Evolutionary conservation across 2,329 filamentous ascomycete genomes (phyloP).

Genomic region (Paraconiothyrium brasiliense): DNA sequence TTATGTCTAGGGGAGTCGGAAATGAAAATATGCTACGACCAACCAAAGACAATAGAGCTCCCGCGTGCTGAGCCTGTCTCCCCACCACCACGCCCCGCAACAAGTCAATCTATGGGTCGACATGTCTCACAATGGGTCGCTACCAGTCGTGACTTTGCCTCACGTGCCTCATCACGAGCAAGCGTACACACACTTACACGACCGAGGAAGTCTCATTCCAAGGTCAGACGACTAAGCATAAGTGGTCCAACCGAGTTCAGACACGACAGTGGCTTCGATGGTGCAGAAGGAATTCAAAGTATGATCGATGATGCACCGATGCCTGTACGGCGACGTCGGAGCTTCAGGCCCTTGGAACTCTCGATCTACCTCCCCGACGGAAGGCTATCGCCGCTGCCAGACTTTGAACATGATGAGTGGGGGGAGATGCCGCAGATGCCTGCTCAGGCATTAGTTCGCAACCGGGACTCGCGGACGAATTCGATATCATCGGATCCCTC

Average conservation of each 20-base stretch:
- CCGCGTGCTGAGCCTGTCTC: constrained; percentile 42
- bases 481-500: constrained; percentile 40
- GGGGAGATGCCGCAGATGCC: constrained; percentile 39
- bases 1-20: constrained; percentile 30
- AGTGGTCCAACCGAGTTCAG: constrained; percentile 49
- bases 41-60: constrained; percentile 38
- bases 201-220: constrained; percentile 25
- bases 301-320: constrained; percentile 45
- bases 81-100: constrained; percentile 41
- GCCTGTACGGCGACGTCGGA: constrained; percentile 43
- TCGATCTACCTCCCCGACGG: constrained; percentile 50
- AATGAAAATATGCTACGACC: constrained; percentile 46
- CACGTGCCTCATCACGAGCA: constrained; percentile 46
- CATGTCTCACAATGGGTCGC: constrained; percentile 50
- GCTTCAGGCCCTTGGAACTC: constrained; percentile 51
- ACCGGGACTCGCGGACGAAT: constrained; percentile 38
- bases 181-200: constrained; percentile 43
- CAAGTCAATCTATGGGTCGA: constrained; percentile 46
- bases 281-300: constrained; percentile 39
- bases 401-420: constrained; percentile 48
- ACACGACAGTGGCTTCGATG: constrained; percentile 44
- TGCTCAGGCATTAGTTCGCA: constrained; percentile 44
- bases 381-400: constrained; percentile 50
- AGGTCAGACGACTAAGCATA: constrained; percentile 42
- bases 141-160: constrained; percentile 45